Base-by-base conservation (phyloP, 1,284 basidiomycete species). In the Peniophora sp. region DNA sequence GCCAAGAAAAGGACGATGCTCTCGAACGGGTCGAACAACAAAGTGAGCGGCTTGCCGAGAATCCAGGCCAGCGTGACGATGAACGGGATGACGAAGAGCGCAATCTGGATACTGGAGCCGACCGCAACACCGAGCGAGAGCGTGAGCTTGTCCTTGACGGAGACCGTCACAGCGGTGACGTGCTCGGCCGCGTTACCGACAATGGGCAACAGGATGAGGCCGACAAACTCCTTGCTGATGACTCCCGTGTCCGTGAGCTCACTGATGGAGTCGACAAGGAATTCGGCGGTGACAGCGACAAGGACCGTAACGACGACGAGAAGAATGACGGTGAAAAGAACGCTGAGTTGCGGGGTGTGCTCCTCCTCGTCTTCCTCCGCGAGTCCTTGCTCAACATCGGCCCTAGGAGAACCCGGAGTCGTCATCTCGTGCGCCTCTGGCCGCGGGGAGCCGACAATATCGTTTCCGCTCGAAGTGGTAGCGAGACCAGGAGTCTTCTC, bases 51-150 rank as follows among this genome's bases (percentile, higher is more conserved):
- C 60, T 83, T 85, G 47, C 75, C 78, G 45, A 85, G 65, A 20
- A 79, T 76, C 83, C 83, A 86, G 1, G 65, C 81, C 8, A 88
- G 68, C 10, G 68, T 74, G 11, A 85, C 74, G 57, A 83, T 83
- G 58, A 86, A 78, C 64, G 89, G 89, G 58, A 92, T 81, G 53
- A 92, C 83, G 62, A 93, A 86, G 42, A 94, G 74, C 0, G 90
- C 85, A 52, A 92, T 91, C 83, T 97, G 93, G 55, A 96, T 92
- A 54, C 88, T 91, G 1, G 88, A 91, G n/a, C 91, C 92, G 35
- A 93, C 88, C 6, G 93, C 92, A 48, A 94, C 90, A 49, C 84
- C 81, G 51, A 92, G 71, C 59, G 79, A 80, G 8, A 89, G 73
- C 55, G 81, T 82, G 48, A 91, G 71, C 64, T 88, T 80, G 67